Conservation (phyloP, 2,329 filamentous ascomycete genomes). For the Diplodia scrobiculata region DNA sequence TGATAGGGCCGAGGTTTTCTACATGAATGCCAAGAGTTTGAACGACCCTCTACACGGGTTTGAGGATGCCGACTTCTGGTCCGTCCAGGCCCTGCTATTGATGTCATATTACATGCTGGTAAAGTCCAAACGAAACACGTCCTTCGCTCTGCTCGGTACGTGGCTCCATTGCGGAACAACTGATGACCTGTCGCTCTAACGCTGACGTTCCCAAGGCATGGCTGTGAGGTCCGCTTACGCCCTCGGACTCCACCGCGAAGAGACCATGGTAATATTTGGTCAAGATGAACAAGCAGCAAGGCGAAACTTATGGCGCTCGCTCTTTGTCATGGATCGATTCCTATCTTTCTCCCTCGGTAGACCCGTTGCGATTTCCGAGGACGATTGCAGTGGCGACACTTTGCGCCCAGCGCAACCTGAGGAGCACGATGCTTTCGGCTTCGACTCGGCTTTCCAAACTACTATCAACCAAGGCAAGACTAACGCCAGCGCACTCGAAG, state of each 20-base stretch:
- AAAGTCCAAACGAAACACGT: conserved; percentile 63
- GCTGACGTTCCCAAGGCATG: conserved; percentile 52
- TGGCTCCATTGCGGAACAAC: background rate
- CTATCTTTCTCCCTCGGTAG: conserved; percentile 64
- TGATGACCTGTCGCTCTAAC: background rate
- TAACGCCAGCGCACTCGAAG: conserved; percentile 53
- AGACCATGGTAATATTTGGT: conserved; percentile 59
- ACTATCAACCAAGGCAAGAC: conserved; percentile 39
- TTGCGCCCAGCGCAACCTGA: conserved; percentile 36
- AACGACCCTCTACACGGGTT: conserved; percentile 54
- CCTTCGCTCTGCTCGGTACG: conserved; percentile 63
- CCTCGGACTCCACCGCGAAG: conserved; percentile 63
- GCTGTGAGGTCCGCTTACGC: conserved; percentile 65
- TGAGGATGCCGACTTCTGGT: conserved; percentile 66
- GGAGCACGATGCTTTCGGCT: conserved; percentile 36
- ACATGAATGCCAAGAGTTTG: conserved; percentile 60
- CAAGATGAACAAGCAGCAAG: conserved; percentile 52
- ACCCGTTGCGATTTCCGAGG: conserved; percentile 63
- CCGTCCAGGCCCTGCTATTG: conserved; percentile 63
- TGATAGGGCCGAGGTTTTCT: conserved; percentile 65
- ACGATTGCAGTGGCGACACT: conserved; percentile 61
- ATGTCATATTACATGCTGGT: conserved; percentile 67
- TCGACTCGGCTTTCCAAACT: conserved; percentile 35
- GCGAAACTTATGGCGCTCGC: conserved; percentile 64
- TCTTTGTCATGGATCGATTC: conserved; percentile 67